A percentile compares a stretch with the other conserved stretches of the same genome.
Evolutionary conservation across 2,329 filamentous ascomycete species (phyloP).

Genomic region (Monosporascus sp.): DNA sequence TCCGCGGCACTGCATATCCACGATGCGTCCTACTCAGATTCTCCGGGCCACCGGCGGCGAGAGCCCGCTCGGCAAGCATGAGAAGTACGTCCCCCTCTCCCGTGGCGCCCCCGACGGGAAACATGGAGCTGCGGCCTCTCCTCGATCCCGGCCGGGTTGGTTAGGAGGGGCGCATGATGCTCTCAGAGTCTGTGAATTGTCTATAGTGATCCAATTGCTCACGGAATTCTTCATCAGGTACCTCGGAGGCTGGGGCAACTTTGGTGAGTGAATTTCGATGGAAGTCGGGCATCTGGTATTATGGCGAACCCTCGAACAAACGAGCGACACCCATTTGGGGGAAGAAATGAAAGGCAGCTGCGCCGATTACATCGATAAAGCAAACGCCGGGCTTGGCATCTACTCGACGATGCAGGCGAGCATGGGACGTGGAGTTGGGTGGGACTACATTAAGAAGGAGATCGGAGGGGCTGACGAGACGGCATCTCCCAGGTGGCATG

Average conservation of each 20-base stretch:
- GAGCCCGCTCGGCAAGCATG: slow-evolving; percentile 36
- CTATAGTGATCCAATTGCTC: slow-evolving; percentile 10
- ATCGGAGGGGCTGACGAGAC: slow-evolving; percentile 18
- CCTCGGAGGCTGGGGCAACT: slow-evolving; percentile 67
- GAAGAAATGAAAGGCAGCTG: too few relatives aligned
- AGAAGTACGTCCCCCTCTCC: slow-evolving; percentile 34
- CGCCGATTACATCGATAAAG: too few relatives aligned
- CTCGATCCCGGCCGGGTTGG: neutral
- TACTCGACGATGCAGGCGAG: too few relatives aligned
- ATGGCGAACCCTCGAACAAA: too few relatives aligned
- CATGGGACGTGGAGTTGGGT: neutral
- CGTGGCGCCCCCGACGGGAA: neutral
- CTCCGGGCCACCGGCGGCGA: slow-evolving; percentile 35
- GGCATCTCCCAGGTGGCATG: slow-evolving; percentile 40
- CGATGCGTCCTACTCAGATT: slow-evolving; percentile 43
- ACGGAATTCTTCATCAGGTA: slow-evolving; percentile 45
- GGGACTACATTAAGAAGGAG: slow-evolving; percentile 3
- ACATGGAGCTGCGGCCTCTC: slow-evolving; percentile 27
- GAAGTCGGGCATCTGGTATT: too few relatives aligned
- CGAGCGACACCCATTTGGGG: too few relatives aligned
- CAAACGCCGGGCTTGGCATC: too few relatives aligned
- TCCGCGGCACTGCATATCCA: slow-evolving; percentile 22
- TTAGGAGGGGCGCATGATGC: neutral
- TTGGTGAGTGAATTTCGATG: slow-evolving; percentile 54
- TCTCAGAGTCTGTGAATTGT: neutral